Conservation (phyloP, 2,329 filamentous ascomycete genomes). For the Neurospora crassa region DNA sequence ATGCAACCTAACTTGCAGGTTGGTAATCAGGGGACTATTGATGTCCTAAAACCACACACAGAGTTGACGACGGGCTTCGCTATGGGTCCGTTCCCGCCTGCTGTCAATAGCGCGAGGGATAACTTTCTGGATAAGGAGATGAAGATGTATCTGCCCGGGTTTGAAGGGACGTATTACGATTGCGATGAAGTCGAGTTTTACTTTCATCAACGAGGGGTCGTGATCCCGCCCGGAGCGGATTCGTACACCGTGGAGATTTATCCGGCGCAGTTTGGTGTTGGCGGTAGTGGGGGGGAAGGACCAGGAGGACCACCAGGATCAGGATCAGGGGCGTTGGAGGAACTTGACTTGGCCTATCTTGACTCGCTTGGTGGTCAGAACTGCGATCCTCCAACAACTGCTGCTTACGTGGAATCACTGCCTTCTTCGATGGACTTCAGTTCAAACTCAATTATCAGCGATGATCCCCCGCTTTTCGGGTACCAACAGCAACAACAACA, state of each 20-base stretch:
- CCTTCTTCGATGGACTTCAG: neutral
- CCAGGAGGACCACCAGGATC: neutral
- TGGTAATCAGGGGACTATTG: constrained; percentile 28
- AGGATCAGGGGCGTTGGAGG: neutral
- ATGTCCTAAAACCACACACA: constrained; percentile 16
- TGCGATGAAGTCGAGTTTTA: constrained; percentile 68
- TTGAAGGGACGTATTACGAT: constrained; percentile 69
- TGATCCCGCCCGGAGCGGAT: constrained; percentile 50
- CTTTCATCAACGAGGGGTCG: constrained; percentile 52
- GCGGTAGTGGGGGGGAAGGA: neutral
- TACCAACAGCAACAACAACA: neutral
- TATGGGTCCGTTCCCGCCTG: constrained; percentile 39
- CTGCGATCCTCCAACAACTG: neutral
- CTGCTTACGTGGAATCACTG: neutral
- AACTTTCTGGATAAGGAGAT: constrained; percentile 36
- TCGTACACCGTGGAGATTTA: constrained; percentile 51
- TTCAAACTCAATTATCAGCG: neutral
- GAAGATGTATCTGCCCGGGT: constrained; percentile 47
- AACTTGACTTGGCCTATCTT: neutral
- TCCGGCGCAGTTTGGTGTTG: constrained; percentile 28
- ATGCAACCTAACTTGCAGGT: constrained; percentile 12
- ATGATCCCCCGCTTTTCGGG: neutral
- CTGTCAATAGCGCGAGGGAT: constrained; percentile 31
- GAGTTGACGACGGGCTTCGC: constrained; percentile 27
- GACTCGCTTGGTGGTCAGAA: neutral